Percentiles rank a stretch among this genome's conserved stretches.
Evolutionary conservation across 345 rosid genomes (phyloP).

Genomic region (Turritis glabra): DNA sequence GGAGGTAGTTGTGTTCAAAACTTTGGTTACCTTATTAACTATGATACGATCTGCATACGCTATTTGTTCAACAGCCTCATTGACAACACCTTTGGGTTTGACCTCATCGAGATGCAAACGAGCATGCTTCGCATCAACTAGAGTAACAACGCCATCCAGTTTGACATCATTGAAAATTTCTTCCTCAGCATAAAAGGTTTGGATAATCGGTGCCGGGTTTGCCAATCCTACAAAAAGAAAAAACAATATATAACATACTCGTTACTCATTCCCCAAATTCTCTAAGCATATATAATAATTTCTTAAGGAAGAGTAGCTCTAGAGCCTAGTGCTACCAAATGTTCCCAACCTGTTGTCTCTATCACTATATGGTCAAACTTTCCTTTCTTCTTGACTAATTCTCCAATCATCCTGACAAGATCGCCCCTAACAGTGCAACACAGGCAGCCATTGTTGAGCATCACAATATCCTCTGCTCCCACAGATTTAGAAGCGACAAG

Average conservation of each 20-base stretch:
- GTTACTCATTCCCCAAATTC: not conserved
- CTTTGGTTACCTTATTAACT: constrained; percentile 69
- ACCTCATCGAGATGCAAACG: constrained; percentile 78
- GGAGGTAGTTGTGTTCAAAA: not conserved
- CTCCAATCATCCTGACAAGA: constrained; percentile 92
- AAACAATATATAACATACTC: not conserved
- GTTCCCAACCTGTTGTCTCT: constrained; percentile 77
- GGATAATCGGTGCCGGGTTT: constrained; percentile 96
- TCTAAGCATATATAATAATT: not conserved
- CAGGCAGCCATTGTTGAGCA: constrained; percentile 96
- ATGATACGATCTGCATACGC: constrained; percentile 95
- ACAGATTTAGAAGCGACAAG: constrained; percentile 87
- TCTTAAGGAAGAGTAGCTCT: not conserved
- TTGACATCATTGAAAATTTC: constrained; percentile 79
- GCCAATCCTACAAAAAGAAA: constrained; percentile 67
- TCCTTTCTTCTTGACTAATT: constrained; percentile 81
- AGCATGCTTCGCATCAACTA: constrained; percentile 97
- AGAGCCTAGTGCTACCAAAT: not conserved
- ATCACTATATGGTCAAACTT: constrained; percentile 90
- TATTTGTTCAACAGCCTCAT: constrained; percentile 97
- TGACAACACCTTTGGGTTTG: constrained; percentile 88
- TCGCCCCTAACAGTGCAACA: constrained; percentile 99
- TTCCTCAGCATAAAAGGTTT: constrained; percentile 95
- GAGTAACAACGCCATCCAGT: constrained; percentile 90
- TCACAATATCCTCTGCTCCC: constrained; percentile 86